Conservation (phyloP, 352 stramenopile genomes). For the Globisporangium acanthophoron region DNA sequence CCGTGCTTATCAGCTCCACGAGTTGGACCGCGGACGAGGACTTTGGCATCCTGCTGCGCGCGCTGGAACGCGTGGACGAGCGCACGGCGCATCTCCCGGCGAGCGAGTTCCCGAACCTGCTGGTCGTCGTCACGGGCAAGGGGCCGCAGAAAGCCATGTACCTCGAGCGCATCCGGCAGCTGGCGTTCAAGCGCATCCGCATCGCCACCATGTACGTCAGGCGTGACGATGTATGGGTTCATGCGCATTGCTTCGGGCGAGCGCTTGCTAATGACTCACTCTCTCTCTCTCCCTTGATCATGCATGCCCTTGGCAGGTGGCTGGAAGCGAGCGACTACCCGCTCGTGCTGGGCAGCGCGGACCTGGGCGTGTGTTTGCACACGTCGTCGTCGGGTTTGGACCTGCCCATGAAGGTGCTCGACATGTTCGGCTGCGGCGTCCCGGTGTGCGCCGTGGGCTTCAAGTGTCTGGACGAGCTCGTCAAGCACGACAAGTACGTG, state of each 20-base stretch:
- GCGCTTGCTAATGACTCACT: background rate
- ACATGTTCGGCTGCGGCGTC: slow-evolving; percentile 98
- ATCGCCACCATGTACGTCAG: slow-evolving; percentile 79
- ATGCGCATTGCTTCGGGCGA: background rate
- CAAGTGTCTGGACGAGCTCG: slow-evolving; percentile 95
- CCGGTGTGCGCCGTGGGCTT: slow-evolving; percentile 96
- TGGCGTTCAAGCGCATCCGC: slow-evolving; percentile 72
- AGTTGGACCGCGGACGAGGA: slow-evolving; percentile 99
- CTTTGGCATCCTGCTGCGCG: slow-evolving; percentile 95
- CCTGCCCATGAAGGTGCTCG: slow-evolving; percentile 99
- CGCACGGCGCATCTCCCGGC: slow-evolving; percentile 31
- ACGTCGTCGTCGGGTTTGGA: slow-evolving; percentile 97
- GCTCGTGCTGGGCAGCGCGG: slow-evolving; percentile 89
- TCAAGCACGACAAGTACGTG: slow-evolving; percentile 91
- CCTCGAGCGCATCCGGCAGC: slow-evolving; percentile 64
- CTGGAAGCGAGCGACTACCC: slow-evolving; percentile 97
- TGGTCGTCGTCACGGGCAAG: slow-evolving; percentile 97
- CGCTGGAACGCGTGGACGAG: slow-evolving; percentile 77
- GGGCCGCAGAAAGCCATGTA: slow-evolving; percentile 93
- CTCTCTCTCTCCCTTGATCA: too few species aligned
- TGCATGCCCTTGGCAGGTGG: slow-evolving; percentile 59
- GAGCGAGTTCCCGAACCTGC: slow-evolving; percentile 67
- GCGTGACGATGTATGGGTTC: slow-evolving; percentile 29
- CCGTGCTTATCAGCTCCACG: slow-evolving; percentile 92
- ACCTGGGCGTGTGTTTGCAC: slow-evolving; percentile 98